A percentile compares a stretch with the other conserved stretches of the same genome.
These are phyloP conservation scores for Brassica hybrid DNA, from an alignment of 441 rosid genomes.

Conservation along the genomic window DNA sequence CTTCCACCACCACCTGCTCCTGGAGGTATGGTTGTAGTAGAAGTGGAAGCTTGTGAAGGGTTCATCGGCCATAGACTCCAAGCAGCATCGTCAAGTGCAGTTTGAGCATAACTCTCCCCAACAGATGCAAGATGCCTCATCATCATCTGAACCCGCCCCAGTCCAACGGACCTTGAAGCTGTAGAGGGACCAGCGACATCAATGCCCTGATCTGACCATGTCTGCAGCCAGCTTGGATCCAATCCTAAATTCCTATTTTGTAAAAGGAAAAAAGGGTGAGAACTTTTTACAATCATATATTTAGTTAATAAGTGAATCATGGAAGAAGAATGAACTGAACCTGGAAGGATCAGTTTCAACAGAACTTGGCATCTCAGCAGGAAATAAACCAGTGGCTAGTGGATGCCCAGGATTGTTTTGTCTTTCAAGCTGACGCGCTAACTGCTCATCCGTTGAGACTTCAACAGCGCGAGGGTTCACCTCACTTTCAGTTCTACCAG, in stretches of 20 bases:
- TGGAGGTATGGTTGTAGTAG: conserved; percentile 61
- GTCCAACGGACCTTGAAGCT: conserved; percentile 72
- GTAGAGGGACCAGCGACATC: conserved; percentile 96
- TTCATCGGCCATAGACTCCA: conserved; percentile 93
- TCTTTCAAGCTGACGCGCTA: conserved; percentile 77
- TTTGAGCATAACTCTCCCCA: conserved; percentile 92
- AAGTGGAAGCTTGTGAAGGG: conserved; percentile 69
- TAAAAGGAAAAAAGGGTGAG: conserved; percentile 28
- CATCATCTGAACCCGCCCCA: conserved; percentile 96
- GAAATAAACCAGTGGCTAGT: conserved; percentile 68
- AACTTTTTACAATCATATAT: neutral
- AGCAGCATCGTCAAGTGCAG: conserved; percentile 85
- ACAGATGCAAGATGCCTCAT: conserved; percentile 99
- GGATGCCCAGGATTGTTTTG: conserved; percentile 60
- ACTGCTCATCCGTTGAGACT: conserved; percentile 73
- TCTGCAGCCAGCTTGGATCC: conserved; percentile 79
- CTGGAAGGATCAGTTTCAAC: conserved; percentile 83
- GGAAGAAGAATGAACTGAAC: conserved; percentile 50
- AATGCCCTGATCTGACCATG: conserved; percentile 78
- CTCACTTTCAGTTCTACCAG: conserved; percentile 70
- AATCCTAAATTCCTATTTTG: conserved; percentile 71
- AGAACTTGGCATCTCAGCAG: conserved; percentile 64
- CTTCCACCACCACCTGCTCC: conserved; percentile 61
- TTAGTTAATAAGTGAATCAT: neutral
- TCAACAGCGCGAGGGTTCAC: conserved; percentile 53